Evolutionary conservation across 2,329 filamentous ascomycete species (phyloP).

Genomic region (Cryphonectria radicalis): DNA sequence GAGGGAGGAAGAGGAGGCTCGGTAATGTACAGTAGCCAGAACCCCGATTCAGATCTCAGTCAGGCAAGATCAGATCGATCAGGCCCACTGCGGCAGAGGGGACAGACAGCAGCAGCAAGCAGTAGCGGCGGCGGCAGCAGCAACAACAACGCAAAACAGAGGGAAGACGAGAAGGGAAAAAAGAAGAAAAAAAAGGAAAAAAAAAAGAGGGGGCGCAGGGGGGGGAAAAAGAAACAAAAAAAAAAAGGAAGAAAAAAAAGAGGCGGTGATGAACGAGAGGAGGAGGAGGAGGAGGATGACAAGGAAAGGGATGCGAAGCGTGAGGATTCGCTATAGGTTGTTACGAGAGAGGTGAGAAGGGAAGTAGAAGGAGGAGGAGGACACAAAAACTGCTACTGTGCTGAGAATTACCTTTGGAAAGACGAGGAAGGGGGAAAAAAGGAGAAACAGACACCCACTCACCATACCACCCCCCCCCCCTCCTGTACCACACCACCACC

Average conservation of each 20-base stretch:
- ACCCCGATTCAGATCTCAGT: slow-evolving; percentile 16
- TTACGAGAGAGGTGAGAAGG: slow-evolving; percentile 14
- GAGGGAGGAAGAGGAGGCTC: slow-evolving; percentile 8
- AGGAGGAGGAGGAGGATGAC: slow-evolving; percentile 19
- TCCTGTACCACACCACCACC: slow-evolving; percentile 7
- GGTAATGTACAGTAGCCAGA: slow-evolving; percentile 18
- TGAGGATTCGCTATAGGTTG: slow-evolving; percentile 15
- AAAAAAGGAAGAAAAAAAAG: slow-evolving; percentile 2
- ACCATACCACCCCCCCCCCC: not conserved
- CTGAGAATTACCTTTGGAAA: not conserved
- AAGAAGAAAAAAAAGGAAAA: slow-evolving; percentile 19
- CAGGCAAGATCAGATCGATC: slow-evolving; percentile 12
- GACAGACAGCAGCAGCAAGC: not conserved
- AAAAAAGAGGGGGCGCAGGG: not conserved
- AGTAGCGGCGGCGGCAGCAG: slow-evolving; percentile 16
- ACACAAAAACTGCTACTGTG: not conserved
- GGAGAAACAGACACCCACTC: slow-evolving; percentile 20
- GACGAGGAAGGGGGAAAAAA: slow-evolving; percentile 20
- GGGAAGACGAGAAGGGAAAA: slow-evolving; percentile 4
- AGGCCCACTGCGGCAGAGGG: slow-evolving; percentile 15
- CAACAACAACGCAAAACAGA: slow-evolving; percentile 23
- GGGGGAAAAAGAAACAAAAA: not conserved
- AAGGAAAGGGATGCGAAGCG: slow-evolving; percentile 21
- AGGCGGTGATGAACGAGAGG: slow-evolving; percentile 25
- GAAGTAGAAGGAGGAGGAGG: slow-evolving; percentile 1